Conservation (phyloP, 305 asterid species). For the Ilex paraguariensis region DNA sequence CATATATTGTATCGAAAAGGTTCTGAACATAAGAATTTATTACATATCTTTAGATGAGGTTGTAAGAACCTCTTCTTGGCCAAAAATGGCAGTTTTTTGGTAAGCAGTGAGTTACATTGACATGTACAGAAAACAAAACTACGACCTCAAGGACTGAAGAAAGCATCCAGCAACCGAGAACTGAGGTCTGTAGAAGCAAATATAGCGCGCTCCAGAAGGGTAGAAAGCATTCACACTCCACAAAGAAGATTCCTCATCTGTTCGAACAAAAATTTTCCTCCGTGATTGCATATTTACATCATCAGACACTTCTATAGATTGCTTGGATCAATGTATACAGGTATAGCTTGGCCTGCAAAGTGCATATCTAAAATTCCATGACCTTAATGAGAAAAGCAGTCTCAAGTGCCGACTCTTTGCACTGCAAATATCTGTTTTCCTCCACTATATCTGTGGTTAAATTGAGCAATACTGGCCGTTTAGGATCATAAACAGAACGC, state of each 20-base stretch:
- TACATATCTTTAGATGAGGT: too few species aligned
- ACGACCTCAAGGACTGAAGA: neutral
- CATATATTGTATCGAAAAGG: too few species aligned
- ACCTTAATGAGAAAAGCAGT: slow-evolving; percentile 73
- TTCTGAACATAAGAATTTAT: too few species aligned
- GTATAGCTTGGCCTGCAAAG: neutral
- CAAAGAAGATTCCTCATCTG: neutral
- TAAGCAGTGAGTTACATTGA: neutral
- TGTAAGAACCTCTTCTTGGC: too few species aligned
- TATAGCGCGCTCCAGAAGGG: neutral
- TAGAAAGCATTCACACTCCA: neutral
- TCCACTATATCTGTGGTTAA: slow-evolving; percentile 75
- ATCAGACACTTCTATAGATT: too few species aligned
- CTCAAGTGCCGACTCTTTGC: slow-evolving; percentile 85
- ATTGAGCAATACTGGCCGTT: slow-evolving; percentile 46
- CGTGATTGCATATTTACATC: too few species aligned
- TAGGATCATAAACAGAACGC: slow-evolving; percentile 43
- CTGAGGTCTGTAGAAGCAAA: too few species aligned
- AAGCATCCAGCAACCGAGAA: too few species aligned
- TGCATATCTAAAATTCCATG: slow-evolving; percentile 37
- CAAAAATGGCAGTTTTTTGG: neutral
- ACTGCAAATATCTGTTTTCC: slow-evolving; percentile 78
- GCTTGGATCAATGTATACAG: neutral
- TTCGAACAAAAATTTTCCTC: too few species aligned
- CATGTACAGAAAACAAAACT: neutral